Conservation (phyloP, 2,329 filamentous ascomycete genomes). For the Aspergillus melleus region DNA sequence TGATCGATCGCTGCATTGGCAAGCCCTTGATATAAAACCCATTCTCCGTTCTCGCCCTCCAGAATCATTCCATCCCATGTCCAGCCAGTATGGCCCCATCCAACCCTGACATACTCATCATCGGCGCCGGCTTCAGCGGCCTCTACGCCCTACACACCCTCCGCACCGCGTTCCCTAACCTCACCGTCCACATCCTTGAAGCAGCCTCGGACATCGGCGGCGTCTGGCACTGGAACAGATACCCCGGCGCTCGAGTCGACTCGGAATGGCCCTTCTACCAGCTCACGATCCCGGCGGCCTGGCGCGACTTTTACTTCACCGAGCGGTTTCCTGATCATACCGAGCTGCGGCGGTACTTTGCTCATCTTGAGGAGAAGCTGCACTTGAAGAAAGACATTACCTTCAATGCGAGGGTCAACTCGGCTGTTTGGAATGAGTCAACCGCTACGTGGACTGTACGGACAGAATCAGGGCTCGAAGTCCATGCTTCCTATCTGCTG, state of each 20-base stretch:
- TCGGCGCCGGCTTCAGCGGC: constrained; percentile 44
- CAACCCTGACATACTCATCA: constrained; percentile 49
- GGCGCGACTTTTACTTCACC: constrained; percentile 47
- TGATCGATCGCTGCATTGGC: too few species aligned
- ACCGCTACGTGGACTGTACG: constrained; percentile 46
- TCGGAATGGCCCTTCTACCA: constrained; percentile 54
- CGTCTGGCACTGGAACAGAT: constrained; percentile 48
- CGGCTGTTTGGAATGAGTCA: constrained; percentile 35
- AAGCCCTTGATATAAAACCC: too few species aligned
- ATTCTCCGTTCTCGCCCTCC: too few species aligned
- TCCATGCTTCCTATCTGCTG: constrained; percentile 51
- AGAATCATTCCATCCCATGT: background rate
- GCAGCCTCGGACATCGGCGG: constrained; percentile 41
- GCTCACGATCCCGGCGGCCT: constrained; percentile 52
- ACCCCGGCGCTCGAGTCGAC: constrained; percentile 49
- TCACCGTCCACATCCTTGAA: constrained; percentile 41
- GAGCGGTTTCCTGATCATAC: constrained; percentile 28
- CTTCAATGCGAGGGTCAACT: constrained; percentile 39
- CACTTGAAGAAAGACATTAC: constrained; percentile 46
- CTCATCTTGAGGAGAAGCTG: constrained; percentile 46
- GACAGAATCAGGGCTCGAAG: constrained; percentile 43
- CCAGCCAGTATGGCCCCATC: constrained; percentile 23
- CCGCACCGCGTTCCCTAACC: constrained; percentile 32
- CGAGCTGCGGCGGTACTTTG: constrained; percentile 50
- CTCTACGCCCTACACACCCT: constrained; percentile 39